phyloP scores from a whole-genome alignment of 768 basidiomycete species.

The Lepiota brunneoincarnata region DNA sequence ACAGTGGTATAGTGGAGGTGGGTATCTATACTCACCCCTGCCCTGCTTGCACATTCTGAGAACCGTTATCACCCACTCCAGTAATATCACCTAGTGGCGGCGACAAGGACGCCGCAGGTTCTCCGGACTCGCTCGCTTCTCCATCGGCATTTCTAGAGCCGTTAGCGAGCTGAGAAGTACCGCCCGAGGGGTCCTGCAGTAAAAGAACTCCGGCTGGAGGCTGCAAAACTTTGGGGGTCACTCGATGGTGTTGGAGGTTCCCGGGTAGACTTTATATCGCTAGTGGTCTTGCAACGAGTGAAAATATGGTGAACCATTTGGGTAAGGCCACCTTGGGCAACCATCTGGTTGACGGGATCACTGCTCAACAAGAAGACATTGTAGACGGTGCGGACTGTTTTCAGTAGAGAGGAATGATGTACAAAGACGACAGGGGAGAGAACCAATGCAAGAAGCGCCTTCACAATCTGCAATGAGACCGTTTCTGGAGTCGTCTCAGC shows the following conservation, averaged over 20 bases:
- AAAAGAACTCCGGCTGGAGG: slow-evolving; percentile 3
- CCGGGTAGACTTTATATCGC: slow-evolving; percentile 13
- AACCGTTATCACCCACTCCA: not conserved
- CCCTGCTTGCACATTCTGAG: not conserved
- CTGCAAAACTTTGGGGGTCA: not conserved
- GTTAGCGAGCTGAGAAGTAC: not conserved
- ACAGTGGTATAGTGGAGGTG: no score
- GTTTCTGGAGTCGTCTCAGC: slow-evolving; percentile 84
- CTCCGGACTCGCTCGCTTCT: not conserved
- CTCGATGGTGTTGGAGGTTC: not conserved
- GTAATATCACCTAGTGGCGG: not conserved
- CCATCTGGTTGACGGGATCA: slow-evolving; percentile 93
- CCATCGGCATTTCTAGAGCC: not conserved
- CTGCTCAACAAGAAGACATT: slow-evolving; percentile 93
- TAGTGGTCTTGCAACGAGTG: slow-evolving; percentile 61
- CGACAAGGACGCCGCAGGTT: slow-evolving; percentile 9
- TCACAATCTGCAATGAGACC: slow-evolving; percentile 95
- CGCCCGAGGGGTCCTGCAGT: not conserved
- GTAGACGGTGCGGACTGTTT: slow-evolving; percentile 96
- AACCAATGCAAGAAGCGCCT: slow-evolving; percentile 86
- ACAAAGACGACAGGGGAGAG: slow-evolving; percentile 85
- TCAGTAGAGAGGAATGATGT: slow-evolving; percentile 93
- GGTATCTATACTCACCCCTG: not conserved
- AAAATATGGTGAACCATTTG: slow-evolving; percentile 99
- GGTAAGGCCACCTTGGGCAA: slow-evolving; percentile 95